phyloP scores from a whole-genome alignment of 441 rosid genomes.

The Mallotus japonicus region DNA sequence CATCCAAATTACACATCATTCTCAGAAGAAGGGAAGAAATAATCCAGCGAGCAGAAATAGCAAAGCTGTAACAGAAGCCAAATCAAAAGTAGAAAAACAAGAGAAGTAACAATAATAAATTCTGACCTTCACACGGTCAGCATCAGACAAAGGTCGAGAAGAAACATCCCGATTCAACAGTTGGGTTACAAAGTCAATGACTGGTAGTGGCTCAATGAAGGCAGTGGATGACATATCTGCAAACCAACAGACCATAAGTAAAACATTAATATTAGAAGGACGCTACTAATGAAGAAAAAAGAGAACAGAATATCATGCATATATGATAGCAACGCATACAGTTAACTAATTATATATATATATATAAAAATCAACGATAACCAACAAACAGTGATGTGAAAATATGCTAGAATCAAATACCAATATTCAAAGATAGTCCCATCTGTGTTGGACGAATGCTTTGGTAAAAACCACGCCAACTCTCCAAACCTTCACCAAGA shows the following conservation, averaged over 20 bases:
- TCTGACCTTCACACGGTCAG: conserved; percentile 87
- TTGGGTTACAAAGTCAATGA: conserved; percentile 66
- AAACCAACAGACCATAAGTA: conserved; percentile 5
- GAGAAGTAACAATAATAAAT: background rate
- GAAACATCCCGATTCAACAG: conserved; percentile 66
- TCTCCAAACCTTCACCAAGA: conserved; percentile 90
- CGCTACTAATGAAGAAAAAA: background rate
- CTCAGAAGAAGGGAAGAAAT: background rate
- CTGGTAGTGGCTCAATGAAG: conserved; percentile 83
- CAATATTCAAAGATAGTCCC: conserved; percentile 90
- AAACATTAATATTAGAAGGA: background rate
- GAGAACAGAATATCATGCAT: background rate
- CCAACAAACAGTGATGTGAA: background rate
- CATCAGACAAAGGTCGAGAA: conserved; percentile 74
- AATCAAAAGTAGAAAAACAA: background rate
- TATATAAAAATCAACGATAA: background rate
- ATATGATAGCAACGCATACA: background rate
- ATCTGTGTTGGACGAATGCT: conserved; percentile 98
- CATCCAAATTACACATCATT: background rate
- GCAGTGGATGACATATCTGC: conserved; percentile 97
- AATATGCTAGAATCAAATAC: conserved; percentile 27
- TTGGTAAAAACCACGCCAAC: conserved; percentile 98
- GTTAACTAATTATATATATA: background rate
- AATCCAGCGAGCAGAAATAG: background rate
- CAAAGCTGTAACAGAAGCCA: background rate